Evolutionary conservation across 2,329 filamentous ascomycete genomes (phyloP), one percentile per base, ranked within the genome.

Genomic region (Xylariales sp.): DNA sequence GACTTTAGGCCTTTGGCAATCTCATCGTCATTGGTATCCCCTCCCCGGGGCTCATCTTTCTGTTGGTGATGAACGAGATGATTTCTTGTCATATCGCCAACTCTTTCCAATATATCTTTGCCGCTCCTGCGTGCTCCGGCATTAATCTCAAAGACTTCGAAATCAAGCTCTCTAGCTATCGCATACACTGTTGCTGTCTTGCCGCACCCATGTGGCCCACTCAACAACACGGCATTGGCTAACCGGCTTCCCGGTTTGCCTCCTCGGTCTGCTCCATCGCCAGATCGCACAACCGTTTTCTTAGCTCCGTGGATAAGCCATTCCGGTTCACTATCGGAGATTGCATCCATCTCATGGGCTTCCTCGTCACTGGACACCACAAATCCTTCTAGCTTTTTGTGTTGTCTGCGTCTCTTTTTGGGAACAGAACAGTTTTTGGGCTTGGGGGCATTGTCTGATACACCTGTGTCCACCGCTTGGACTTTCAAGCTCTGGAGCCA

Each of bases 81-180:
- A 74, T 99, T 98, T 69, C 91, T 90, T 3, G 94, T 96, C 95
- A 99, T 98, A 79, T 99, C 94, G 48, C 96, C 97, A 52, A 99
- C 93, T 73, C 88, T 93, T 75, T 99, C 96, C 41, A 97, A 78
- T 55, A 99, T 90, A 75, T 99, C 96, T 78, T 91, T 96, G 39
- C 94, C 95, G 75, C 89, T 97, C 69, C 96, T 87, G 58, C 94
- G 89, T 72, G 89, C 93, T 68, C 93, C 89, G 0, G 95, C 83
- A 75, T 97, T 97, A 76, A 99, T 94, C 79, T 99, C 96, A 72
- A 99, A 99, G 1, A 99, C 87, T 75, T 97, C 94, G 75, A 97
- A 98, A 0, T 88, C 93, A 16, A 98, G 85, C 80, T 99, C 95
- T 75, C 93, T 95, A 4, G 96, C 95, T 49, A 94, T 91, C 3